Evolutionary conservation across 1,284 basidiomycete genomes (phyloP), one percentile per base, ranked within the genome.

Genomic region (Rhodotorula sp.): DNA sequence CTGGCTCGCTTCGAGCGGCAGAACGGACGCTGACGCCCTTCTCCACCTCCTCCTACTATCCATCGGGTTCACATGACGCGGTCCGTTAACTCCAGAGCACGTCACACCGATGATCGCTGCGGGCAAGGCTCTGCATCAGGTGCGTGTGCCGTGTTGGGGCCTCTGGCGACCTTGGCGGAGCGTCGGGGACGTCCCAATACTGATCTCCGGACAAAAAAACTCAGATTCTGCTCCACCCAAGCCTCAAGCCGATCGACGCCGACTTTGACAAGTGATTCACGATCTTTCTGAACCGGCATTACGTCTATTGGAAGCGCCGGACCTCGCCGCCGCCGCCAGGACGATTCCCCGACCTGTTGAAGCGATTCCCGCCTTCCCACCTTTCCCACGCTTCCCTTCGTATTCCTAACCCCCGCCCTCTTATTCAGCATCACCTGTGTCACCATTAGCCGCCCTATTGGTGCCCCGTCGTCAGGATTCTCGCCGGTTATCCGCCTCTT

Each of bases 61-160:
- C 30, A 6, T 49, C 19, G 29, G 44, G 32, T 32, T 32, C 29
- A 2, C 13, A 17, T 15, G n/a, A 39, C 34, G 1, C 49, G 29
- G 4, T n/a, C 13, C 36, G 8, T 13, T 13, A 13, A 39, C 36
- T 13, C 36, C 56, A 54, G 94, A 97, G 82, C 94, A 97, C 80
- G 93, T 96, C 19, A 52, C 7, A 11, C 64, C 64, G 0, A 70
- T 70, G 64, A 27, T 62, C 30, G 86, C 90, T 10, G 92, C 92
- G 44, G 93, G 92, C 59, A 94, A 92, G 81, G 92, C 92, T 61
- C 84, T 96, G 59, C 91, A 96, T 13, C 8, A 39, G 36, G 13
- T 39, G 36, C 8, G 7, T 39, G 13, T 39, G n/a, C n/a, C n/a
- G n/a, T n/a, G n/a, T n/a, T n/a, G n/a, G n/a, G n/a, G n/a, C n/a